Evolutionary conservation across 345 rosid species (phyloP).

Genomic region (Citrus mangshanensis): DNA sequence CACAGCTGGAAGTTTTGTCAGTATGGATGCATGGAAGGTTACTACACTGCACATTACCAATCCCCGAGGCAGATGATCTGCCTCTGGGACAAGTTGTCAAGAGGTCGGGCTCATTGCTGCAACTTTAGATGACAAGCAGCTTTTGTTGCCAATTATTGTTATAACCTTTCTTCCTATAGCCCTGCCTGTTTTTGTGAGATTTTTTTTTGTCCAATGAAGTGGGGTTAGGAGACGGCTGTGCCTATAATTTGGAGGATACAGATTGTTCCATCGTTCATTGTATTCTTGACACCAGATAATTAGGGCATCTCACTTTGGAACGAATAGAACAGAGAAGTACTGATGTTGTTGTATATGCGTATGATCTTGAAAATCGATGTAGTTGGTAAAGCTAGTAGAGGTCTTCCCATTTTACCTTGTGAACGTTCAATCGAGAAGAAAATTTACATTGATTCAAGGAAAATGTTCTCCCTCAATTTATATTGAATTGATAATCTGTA

Average conservation of each 20-base stretch:
- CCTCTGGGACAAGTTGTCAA: slow-evolving; percentile 78
- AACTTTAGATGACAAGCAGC: slow-evolving; percentile 63
- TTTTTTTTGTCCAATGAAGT: not conserved
- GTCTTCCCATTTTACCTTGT: not conserved
- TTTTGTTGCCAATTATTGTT: not conserved
- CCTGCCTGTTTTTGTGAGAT: not conserved
- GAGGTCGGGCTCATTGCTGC: slow-evolving; percentile 79
- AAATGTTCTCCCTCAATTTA: not conserved
- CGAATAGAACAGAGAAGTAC: not conserved
- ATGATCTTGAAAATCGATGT: not conserved
- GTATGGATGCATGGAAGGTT: slow-evolving; percentile 84
- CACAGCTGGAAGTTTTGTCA: slow-evolving; percentile 97
- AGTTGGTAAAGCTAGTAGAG: not conserved
- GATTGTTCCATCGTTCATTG: not conserved
- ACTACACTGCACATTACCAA: slow-evolving; percentile 92
- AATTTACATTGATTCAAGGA: not conserved
- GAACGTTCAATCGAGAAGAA: not conserved
- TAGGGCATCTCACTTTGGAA: not conserved
- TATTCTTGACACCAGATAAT: not conserved
- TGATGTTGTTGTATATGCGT: not conserved
- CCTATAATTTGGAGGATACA: not conserved
- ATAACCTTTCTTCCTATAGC: not conserved
- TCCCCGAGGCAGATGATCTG: slow-evolving; percentile 94
- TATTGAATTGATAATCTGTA: not conserved
- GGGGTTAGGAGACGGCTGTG: not conserved